Conservation (phyloP, 2,329 filamentous ascomycete species). For the Alternaria postmessia region DNA sequence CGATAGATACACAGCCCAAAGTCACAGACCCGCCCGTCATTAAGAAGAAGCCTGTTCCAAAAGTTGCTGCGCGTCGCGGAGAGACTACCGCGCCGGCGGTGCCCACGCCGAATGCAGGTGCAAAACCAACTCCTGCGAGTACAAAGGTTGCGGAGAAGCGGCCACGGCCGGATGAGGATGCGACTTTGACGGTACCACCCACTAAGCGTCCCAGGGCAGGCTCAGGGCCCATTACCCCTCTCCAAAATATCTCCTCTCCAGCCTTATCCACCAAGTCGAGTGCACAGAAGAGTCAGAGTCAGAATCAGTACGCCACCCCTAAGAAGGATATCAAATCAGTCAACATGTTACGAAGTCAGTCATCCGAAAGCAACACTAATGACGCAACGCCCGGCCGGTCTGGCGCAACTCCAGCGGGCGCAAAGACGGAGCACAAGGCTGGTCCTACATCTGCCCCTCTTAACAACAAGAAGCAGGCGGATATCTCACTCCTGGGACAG, state of each 20-base stretch:
- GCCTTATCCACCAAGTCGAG: slow-evolving; percentile 40
- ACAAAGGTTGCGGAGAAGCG: slow-evolving; percentile 46
- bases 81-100: slow-evolving; percentile 29
- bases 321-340: slow-evolving; percentile 46
- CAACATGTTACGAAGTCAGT: slow-evolving; percentile 48
- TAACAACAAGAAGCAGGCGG: slow-evolving; percentile 42
- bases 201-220: slow-evolving; percentile 45
- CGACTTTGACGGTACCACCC: slow-evolving; percentile 29
- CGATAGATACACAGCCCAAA: slow-evolving; percentile 29
- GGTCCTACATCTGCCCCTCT: slow-evolving; percentile 43
- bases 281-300: slow-evolving; percentile 40
- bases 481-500: slow-evolving; percentile 48
- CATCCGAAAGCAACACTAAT: slow-evolving; percentile 45
- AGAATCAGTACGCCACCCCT: slow-evolving; percentile 43
- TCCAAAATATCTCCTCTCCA: slow-evolving; percentile 40
- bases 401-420: slow-evolving; percentile 38
- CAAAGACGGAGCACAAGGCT: slow-evolving; percentile 33
- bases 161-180: slow-evolving; percentile 43
- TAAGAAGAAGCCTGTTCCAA: slow-evolving; percentile 40
- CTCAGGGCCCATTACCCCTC: slow-evolving; percentile 43
- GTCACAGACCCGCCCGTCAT: slow-evolving; percentile 25
- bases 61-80: slow-evolving; percentile 34
- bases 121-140: slow-evolving; percentile 19
- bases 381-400: slow-evolving; percentile 48
- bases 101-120: slow-evolving; percentile 9